Evolutionary conservation across 148 eudicot genomes (phyloP), one percentile per base, ranked within the genome.

Genomic region (Polygonum maritimum): DNA sequence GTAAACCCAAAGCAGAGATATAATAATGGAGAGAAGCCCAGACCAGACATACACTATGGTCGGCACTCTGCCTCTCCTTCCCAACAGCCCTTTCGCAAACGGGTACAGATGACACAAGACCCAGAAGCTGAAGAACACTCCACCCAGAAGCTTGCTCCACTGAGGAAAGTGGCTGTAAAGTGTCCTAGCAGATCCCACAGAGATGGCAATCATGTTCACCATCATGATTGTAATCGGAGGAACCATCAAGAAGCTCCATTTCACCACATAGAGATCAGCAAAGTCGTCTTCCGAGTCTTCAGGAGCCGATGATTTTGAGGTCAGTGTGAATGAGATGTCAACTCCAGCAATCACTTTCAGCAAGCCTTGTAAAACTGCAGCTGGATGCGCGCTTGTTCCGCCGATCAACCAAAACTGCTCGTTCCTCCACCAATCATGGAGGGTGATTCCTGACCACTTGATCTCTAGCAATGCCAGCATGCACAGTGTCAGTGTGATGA

Each of bases 361-460:
- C 2, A 95, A 82, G 1, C 97, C 98, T 82, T 95, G 98, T 7
- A 95, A 57, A 19, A 95, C 98, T 0, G 98, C 98, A 7, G 96
- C 97, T 1, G 97, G 96, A 77, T 95, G 98, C 1, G 98, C 98
- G 76, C 98, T 95, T 0, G 98, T 95, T 19, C 98, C 98, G 13
- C 97, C 98, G 38, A 95, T 95, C 36, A 95, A 49, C 98, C 98
- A 95, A 54, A 95, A 95, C 84, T 95, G 98, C 84, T 95, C 98
- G 76, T 95, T 95, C 14, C 98, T 78, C 98, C 98, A 95, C 98
- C 98, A 95, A 13, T 95, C 98, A 19, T 95, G 97, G 44, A 95
- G 92, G 12, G 94, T 92, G 76, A 95, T 95, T 76, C 93, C 92
- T 7, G 97, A 92, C 98, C 98, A 95, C 69, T 81, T 85, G 80